Base-by-base conservation (phyloP, 2,329 filamentous ascomycete species). In the Sporothrix curviconia region DNA sequence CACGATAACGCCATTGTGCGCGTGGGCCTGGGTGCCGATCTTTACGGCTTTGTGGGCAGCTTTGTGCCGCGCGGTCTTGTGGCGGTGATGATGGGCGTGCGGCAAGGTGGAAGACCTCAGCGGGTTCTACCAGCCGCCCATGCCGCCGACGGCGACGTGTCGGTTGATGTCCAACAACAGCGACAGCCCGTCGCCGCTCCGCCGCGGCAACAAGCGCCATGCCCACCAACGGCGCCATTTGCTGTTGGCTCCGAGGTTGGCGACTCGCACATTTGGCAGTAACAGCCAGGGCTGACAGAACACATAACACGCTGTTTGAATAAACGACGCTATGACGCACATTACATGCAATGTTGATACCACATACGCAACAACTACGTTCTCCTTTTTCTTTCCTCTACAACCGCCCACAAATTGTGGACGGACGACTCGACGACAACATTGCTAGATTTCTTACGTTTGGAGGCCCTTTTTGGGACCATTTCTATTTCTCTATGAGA, bases 51-150 rank as follows among this genome's bases (percentile, higher is more conserved):
- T 30, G 87, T 97, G 7, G 94, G 92, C 6, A 81, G 82, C 39
- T 92, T 87, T 82, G 79, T 88, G 24, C 92, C 94, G 1, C 78
- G 82, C 19, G 80, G 84, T 3, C 69, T 96, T 15, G 87, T 97
- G n/a, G 85, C 85, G 1, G 94, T 90, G 88, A 95, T 97, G 88
- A 87, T 97, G 82, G 91, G 91, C 11, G 81, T 92, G 58, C 78
- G n/a, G 85, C 60, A 76, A 75, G 57, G 82, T 86, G 15, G 77
- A 82, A 55, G 76, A 83, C 68, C 71, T 84, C 47, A 77, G 76
- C 50, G 69, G 75, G 2, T 82, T 79, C 79, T 79, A 81, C 72
- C 73, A 62, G 72, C 71, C 5, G 70, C 34, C 49, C 1, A 70
- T 70, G 25, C 69, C 72, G 68, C 68, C 51, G 63, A 30, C 37